Evolutionary conservation across 768 basidiomycete genomes (phyloP), one percentile per base, ranked within the genome.

Genomic region (Boletus eberwhitei): DNA sequence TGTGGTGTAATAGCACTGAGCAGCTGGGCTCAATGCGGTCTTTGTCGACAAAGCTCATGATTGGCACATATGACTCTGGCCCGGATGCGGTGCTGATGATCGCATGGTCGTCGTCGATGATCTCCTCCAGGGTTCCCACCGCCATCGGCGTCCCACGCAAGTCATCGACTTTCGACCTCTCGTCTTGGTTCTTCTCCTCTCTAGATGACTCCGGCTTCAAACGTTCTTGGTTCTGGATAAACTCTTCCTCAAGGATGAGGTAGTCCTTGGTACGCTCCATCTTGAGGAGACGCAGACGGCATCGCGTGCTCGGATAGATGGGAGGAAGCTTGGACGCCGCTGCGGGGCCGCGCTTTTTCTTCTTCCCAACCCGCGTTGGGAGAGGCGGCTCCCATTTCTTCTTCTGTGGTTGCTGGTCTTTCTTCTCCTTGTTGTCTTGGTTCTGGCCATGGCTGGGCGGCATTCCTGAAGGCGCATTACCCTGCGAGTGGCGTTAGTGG

Each of bases 311-410:
- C 9, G 97, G 97, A 70, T 80, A 93, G 8, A 99, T 89, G 12
- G 93, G 79, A 19, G 96, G 96, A 4, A 99, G 85, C 69, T 95
- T 96, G 37, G 88, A 88, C 3, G 93, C 84, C 2, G 93, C 79
- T 53, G 92, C 86, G 6, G 96, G 95, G n/a, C 96, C 95, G 56
- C 87, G 83, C 71, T 76, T 79, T 78, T 94, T 98, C 84, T 93
- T 95, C 83, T 95, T 97, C 45, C 95, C 95, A 35, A 98, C 92
- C 55, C 93, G 89, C 43, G 96, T 97, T 14, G 96, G 95, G 54
- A 97, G 83, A 64, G 96, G 96, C 8, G 96, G 94, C 71, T 98
- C 96, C 94, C 95, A 98, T 76, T 96, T 95, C 84, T 98, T 97
- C 74, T 86, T 83, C 69, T 81, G 77, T 13, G 71, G 65, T 64